phyloP scores from a whole-genome alignment of 73 alveolate species.

The Blepharisma japonicum region DNA sequence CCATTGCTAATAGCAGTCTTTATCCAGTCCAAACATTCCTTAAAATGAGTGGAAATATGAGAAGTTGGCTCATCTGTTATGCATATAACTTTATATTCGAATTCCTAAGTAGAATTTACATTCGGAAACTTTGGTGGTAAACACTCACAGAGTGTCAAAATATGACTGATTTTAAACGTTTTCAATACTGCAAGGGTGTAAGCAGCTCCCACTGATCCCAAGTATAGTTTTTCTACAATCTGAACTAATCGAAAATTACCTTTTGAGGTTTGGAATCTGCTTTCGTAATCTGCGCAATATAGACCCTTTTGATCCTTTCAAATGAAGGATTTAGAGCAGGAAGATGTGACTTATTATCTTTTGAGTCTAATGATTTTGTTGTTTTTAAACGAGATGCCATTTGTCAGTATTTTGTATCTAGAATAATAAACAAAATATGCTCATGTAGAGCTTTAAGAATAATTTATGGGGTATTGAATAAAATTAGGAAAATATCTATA shows the following conservation, averaged over 20 bases:
- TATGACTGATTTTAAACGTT: neutral
- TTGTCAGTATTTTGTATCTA: too few relatives aligned
- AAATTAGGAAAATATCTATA: too few relatives aligned
- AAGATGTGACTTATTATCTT: too few relatives aligned
- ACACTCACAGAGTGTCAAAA: conserved; percentile 24
- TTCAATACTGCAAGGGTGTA: neutral
- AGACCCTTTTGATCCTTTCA: conserved; percentile 10
- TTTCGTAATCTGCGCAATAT: neutral
- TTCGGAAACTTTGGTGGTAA: conserved; percentile 18
- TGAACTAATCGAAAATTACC: neutral
- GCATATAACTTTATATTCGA: conserved; percentile 49
- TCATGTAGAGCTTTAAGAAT: too few relatives aligned
- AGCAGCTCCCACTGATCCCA: conserved; percentile 30
- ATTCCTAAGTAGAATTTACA: neutral
- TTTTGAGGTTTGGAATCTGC: conserved; percentile 14
- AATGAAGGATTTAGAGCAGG: neutral
- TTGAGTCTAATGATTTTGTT: too few relatives aligned
- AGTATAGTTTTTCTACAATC: conserved; percentile 5
- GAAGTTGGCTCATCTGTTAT: conserved; percentile 49
- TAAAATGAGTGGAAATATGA: conserved; percentile 39
- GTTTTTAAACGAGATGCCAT: too few relatives aligned
- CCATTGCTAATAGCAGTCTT: conserved; percentile 48
- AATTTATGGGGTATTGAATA: too few relatives aligned
- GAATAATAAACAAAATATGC: too few relatives aligned
- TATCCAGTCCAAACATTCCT: conserved; percentile 44